Percentiles rank a stretch among this genome's conserved stretches.
Conservation (phyloP, 176 grass and related monocot species). For the Avena eriantha region DNA sequence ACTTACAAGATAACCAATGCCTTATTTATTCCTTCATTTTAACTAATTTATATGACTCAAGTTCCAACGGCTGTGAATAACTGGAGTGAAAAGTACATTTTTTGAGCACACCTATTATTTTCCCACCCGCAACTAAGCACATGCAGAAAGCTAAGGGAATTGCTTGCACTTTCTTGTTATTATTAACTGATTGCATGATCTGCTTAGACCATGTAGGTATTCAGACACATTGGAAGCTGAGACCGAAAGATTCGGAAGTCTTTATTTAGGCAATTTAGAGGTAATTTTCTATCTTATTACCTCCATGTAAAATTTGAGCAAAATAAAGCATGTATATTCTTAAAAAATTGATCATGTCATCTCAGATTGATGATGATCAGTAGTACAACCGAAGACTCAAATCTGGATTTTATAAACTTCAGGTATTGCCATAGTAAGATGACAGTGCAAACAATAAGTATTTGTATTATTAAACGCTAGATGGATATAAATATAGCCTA, state of each 20-base stretch:
- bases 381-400: conserved; percentile 71
- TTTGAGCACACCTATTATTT: no score
- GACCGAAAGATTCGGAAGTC: conserved; percentile 62
- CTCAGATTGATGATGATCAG: conserved; percentile 58
- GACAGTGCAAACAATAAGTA: conserved; percentile 3
- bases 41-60: no score
- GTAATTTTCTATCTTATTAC: conserved; percentile 41
- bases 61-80: no score
- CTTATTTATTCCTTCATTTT: no score
- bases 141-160: no score
- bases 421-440: conserved; percentile 57
- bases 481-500: not conserved
- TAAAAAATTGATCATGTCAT: not conserved
- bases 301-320: conserved; percentile 22
- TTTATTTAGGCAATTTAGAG: conserved; percentile 91
- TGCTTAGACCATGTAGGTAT: conserved; percentile 60
- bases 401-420: conserved; percentile 82
- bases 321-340: not conserved
- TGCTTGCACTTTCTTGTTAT: no score
- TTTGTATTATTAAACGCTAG: not conserved
- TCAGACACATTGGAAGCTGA: conserved; percentile 85
- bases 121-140: no score
- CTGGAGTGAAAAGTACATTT: no score
- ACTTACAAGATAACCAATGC: no score
- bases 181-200: conserved; percentile 16